Conservation (phyloP, 805 yeast species). For the Starmerella scarabaei region DNA sequence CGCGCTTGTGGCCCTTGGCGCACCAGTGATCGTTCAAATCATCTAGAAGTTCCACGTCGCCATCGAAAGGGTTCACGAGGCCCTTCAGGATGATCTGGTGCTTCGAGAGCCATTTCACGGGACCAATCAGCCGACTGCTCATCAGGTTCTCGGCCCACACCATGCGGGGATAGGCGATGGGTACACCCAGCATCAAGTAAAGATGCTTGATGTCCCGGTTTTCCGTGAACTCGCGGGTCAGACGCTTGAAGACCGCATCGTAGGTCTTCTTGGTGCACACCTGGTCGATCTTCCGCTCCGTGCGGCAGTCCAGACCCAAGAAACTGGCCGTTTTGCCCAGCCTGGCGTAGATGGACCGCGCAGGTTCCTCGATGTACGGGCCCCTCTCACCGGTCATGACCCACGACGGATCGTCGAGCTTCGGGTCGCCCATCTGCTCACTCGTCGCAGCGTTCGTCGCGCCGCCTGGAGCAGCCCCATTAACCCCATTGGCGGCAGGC, state of each 20-base stretch:
- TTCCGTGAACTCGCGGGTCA: constrained; percentile 40
- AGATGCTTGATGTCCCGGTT: constrained; percentile 58
- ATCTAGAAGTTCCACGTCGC: constrained; percentile 78
- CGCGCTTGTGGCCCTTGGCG: constrained; percentile 70
- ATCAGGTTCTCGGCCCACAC: constrained; percentile 79
- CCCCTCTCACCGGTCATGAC: constrained; percentile 46
- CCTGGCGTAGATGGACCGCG: constrained; percentile 59
- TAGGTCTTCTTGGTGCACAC: constrained; percentile 49
- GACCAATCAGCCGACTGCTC: constrained; percentile 41
- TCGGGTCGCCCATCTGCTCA: constrained; percentile 22
- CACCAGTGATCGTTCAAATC: constrained; percentile 98
- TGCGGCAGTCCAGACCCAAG: constrained; percentile 81
- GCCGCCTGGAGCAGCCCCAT: background rate
- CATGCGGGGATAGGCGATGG: constrained; percentile 85
- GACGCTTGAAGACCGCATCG: constrained; percentile 43
- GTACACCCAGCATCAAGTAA: constrained; percentile 79
- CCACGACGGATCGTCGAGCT: constrained; percentile 43
- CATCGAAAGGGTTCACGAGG: constrained; percentile 82
- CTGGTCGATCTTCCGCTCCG: constrained; percentile 60
- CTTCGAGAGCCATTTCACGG: constrained; percentile 41
- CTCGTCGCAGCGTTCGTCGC: no score
- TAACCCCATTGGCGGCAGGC: background rate
- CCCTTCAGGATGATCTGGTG: constrained; percentile 45
- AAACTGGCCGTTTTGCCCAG: constrained; percentile 63
- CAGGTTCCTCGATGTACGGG: constrained; percentile 51